Conservation (phyloP, 192 early-diverging fungal species). For the Coemansia sp. region DNA sequence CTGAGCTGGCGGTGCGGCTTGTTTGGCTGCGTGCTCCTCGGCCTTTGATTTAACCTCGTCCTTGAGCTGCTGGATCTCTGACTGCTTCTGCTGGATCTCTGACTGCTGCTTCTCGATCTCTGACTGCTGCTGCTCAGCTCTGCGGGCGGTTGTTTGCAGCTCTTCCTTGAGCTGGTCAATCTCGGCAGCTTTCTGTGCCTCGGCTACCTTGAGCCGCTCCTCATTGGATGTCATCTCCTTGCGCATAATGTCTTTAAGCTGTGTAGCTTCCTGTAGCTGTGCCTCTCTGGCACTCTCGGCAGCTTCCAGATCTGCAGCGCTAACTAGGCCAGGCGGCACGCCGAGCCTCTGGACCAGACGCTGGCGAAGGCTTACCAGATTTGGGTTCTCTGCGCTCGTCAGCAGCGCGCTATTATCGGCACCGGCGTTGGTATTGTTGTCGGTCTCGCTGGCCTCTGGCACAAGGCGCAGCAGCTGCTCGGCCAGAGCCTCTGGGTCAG, state of each 20-base stretch:
- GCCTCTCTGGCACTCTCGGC: slow-evolving; percentile 7
- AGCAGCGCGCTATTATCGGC: too few species aligned
- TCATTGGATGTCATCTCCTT: slow-evolving; percentile 21
- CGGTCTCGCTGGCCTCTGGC: background rate
- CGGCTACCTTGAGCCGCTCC: slow-evolving; percentile 6
- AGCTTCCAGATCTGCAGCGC: slow-evolving; percentile 14
- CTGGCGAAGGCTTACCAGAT: background rate
- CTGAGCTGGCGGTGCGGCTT: too few species aligned
- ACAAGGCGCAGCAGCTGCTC: background rate
- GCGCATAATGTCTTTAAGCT: slow-evolving; percentile 30
- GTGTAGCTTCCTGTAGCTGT: slow-evolving; percentile 11
- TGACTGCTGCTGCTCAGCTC: slow-evolving; percentile 9
- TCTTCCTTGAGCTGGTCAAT: background rate
- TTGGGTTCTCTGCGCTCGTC: background rate
- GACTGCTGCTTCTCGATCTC: background rate
- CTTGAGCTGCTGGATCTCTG: too few species aligned
- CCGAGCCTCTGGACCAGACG: slow-evolving; percentile 18
- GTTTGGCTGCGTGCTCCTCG: background rate
- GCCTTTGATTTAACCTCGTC: too few species aligned
- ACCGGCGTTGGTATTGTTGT: too few species aligned
- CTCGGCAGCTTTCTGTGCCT: slow-evolving; percentile 6
- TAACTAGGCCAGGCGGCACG: slow-evolving; percentile 20
- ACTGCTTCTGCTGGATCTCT: background rate
- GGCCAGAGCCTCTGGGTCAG: slow-evolving; percentile 13
- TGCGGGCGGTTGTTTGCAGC: background rate